Evolutionary conservation across 805 yeast genomes (phyloP).

Genomic region (Metschnikowia lochheadii): DNA sequence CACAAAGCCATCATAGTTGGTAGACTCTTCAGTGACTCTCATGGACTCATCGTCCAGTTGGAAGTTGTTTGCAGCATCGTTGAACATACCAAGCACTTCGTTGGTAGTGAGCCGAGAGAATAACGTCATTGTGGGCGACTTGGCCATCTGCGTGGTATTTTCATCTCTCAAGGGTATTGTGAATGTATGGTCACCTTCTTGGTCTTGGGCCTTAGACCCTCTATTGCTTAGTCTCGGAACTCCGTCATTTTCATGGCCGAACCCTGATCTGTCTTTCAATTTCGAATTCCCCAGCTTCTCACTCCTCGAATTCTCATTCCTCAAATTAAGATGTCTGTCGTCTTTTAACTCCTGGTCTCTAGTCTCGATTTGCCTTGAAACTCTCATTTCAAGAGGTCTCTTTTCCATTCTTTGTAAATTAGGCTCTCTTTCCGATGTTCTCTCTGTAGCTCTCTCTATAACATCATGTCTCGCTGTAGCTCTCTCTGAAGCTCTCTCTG

Average conservation of each 20-base stretch:
- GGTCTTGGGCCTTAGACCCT: not conserved
- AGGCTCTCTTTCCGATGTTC: not conserved
- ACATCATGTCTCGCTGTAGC: too few species aligned
- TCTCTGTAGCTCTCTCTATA: not conserved
- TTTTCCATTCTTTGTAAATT: not conserved
- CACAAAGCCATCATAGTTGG: slow-evolving; percentile 43
- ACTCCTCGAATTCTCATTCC: not conserved
- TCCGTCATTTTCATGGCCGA: too few species aligned
- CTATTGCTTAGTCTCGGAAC: too few species aligned
- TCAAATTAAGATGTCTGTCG: not conserved
- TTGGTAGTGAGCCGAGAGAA: slow-evolving; percentile 70
- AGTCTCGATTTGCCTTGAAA: too few species aligned
- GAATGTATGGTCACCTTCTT: slow-evolving; percentile 26
- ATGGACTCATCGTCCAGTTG: slow-evolving; percentile 28
- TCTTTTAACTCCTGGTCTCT: not conserved
- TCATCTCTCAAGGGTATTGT: slow-evolving; percentile 45
- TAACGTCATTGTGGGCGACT: slow-evolving; percentile 76
- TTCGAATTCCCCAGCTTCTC: too few species aligned
- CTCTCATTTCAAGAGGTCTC: not conserved
- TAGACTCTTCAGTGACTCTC: slow-evolving; percentile 22
- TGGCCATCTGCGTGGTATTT: slow-evolving; percentile 27
- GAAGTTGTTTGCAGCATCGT: slow-evolving; percentile 42
- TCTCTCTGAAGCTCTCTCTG: too few species aligned
- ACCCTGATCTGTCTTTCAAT: too few species aligned
- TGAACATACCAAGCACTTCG: slow-evolving; percentile 75